Base-by-base conservation (phyloP, 352 stramenopile genomes). In the Phytophthora litchii region DNA sequence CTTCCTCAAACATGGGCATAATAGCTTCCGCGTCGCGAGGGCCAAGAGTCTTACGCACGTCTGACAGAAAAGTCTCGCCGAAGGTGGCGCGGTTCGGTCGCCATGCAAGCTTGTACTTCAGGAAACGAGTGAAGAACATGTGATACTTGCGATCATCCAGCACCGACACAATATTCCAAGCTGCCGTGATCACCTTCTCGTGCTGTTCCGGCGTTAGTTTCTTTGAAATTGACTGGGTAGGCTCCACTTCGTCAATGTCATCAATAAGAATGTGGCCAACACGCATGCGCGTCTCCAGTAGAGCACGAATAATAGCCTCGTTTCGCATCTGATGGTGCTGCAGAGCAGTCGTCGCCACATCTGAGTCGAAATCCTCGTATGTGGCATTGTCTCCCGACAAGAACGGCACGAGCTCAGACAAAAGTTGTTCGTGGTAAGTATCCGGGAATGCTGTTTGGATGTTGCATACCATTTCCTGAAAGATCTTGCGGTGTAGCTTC, bases 41-140 rank as follows among this genome's bases (percentile, higher is more conserved):
- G 10, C 78, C 80, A 8, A 94, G 64, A 3, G 76, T 88, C 57
- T 80, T 86, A 20, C 80, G 77, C 10, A 89, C 78, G 56, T 95
- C 84, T 11, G 76, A 74, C 8, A 95, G 60, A 59, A 95, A 95
- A 10, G 84, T 95, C 29, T 90, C 73, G 17, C 77, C 83, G 25
- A 92, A 95, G 3, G 80, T 92, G 9, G 78, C 36, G 44, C 83
- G 83, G 61, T 88, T 92, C 7, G 86, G 86, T 7, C 86, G 72
- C 83, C 83, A 93, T 44, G 84, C 84, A 44, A 95, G 76, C 60
- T 95, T 95, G 74, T 95, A 87, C 67, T 90, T 88, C 31, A 95
- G 72, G 64, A 93, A 92, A 25, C 86, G 86, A 38, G 76, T 88
- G 64, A 92, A 95, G 61, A 95, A 95, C 53, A 91, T 83, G 63